Base-by-base conservation (phyloP, 75 land plant genomes). In the Picea glauca region DNA sequence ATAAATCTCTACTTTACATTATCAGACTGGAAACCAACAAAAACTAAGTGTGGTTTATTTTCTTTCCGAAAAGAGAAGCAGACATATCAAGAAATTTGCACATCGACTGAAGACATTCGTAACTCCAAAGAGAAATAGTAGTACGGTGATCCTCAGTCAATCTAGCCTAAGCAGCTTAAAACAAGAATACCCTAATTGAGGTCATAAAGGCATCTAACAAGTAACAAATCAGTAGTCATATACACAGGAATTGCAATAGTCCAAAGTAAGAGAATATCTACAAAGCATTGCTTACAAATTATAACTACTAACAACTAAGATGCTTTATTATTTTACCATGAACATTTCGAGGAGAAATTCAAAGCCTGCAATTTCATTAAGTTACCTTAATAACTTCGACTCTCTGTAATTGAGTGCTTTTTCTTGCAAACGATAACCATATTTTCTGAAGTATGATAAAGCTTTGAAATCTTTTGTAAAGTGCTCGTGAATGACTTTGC, bases 151-250 rank as follows among this genome's bases (percentile, higher is more conserved):
- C 14, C 33, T 5, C 40, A 15, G 40, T 17, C 18, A 66, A 33
- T 33, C 70, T 66, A 14, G 40, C 18, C 73, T 38, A 21, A 70
- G 23, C 21, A 20, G 50, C 73, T 70, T 43, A 18, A 12, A 66
- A 64, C 26, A 64, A 64, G 54, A 70, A 70, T 38, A 70, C 54
- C 73, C 54, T 70, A 32, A 32, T 17, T 65, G 32, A 65, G 14
- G 30, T 30, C 38, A 64, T 65, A 4, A 23, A 65, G 32, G 1
- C 38, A 32, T 23, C 40, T 12, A 64, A 31, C 33, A 1, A 15
- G 35, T 33, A 66, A 4, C 35, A 15, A 66, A 33, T 17, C 70
- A 66, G 6, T 33, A 32, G 40, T 33, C 5, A 7, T 66, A 15
- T 66, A 38, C 43, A 66, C 40, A 66, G 33, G 32, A 13, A 31